These are phyloP conservation scores for Rosa chinensis DNA, from an alignment of 306 rosid genomes.

Conservation along the genomic window DNA sequence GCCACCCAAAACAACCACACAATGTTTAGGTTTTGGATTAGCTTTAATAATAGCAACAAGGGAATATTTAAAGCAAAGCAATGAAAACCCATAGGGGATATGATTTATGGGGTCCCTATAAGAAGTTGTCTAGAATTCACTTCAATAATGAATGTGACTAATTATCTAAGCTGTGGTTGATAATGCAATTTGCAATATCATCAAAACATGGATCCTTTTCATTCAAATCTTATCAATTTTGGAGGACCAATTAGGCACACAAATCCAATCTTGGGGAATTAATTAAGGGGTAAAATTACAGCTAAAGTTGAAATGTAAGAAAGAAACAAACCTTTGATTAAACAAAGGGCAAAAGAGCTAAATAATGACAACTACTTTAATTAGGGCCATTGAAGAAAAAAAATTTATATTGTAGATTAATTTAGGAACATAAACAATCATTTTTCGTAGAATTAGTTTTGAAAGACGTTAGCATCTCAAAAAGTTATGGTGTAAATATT, in stretches of 20 bases:
- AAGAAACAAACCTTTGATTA: not conserved
- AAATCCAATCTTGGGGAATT: not conserved
- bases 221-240: not conserved
- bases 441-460: not conserved
- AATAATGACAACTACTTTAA: not conserved
- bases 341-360: not conserved
- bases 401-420: too few species aligned
- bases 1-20: conserved; percentile 12
- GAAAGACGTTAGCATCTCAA: not conserved
- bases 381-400: too few species aligned
- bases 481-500: not conserved
- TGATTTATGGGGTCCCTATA: not conserved
- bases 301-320: not conserved
- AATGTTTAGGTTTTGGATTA: conserved; percentile 13
- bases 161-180: not conserved
- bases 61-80: conserved; percentile 16
- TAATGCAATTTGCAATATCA: not conserved
- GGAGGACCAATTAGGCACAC: not conserved
- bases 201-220: not conserved
- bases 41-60: not conserved
- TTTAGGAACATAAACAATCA: not conserved
- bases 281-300: not conserved
- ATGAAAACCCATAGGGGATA: not conserved
- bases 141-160: not conserved
- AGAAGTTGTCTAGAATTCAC: not conserved